Conservation (phyloP, 495 filamentous ascomycete species). For the Podospora fimiseda region DNA sequence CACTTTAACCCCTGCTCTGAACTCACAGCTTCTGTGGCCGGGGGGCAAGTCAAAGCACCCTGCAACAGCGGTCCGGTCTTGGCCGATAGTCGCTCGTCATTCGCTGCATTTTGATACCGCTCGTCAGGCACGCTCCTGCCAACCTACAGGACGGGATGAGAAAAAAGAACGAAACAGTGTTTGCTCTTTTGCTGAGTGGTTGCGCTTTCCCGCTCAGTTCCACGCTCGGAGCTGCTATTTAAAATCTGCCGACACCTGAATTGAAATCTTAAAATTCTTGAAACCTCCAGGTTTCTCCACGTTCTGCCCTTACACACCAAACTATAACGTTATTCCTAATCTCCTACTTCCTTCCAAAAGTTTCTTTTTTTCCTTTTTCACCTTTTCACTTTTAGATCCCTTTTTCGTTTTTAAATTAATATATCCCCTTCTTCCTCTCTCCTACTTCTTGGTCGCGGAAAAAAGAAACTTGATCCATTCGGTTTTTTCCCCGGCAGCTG, state of each 20-base stretch:
- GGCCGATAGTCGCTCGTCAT: background rate
- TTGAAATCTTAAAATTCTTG: no score
- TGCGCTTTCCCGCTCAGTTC: no score
- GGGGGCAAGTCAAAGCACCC: background rate
- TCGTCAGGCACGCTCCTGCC: background rate
- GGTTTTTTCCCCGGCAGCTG: background rate
- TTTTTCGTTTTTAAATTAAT: background rate
- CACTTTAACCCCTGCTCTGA: background rate
- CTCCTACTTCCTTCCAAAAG: no score
- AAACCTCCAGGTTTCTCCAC: no score
- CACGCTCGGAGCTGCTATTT: no score
- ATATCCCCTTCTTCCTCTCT: background rate
- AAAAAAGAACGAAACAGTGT: background rate
- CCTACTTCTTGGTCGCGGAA: background rate
- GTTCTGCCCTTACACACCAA: no score
- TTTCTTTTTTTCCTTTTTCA: no score
- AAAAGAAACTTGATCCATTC: background rate
- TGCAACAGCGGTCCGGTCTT: background rate
- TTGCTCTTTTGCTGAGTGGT: no score
- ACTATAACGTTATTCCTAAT: no score
- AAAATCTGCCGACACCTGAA: no score
- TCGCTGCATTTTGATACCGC: background rate
- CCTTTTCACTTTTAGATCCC: no score
- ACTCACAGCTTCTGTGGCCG: background rate
- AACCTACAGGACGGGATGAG: background rate